Evolutionary conservation across 176 grass and related monocot species (phyloP).

Genomic region (Urochloa ruziziensis): DNA sequence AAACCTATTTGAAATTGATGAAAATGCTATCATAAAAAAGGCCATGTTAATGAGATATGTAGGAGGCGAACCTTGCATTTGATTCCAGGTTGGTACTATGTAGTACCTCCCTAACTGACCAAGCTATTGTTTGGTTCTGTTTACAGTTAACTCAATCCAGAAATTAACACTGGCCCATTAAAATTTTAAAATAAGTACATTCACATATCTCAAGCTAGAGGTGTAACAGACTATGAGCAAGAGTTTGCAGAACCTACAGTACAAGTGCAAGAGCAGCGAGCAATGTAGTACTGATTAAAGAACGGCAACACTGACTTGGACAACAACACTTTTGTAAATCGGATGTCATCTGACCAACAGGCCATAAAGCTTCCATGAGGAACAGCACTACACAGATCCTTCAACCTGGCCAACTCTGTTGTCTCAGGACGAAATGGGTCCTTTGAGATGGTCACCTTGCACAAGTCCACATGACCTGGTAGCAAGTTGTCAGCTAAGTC

Average conservation of each 20-base stretch:
- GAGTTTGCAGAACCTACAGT: neutral
- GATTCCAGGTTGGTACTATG: too few species aligned
- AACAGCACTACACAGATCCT: neutral
- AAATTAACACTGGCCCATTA: neutral
- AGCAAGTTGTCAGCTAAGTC: neutral
- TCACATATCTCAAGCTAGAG: neutral
- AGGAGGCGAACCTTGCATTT: too few species aligned
- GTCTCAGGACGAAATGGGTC: neutral
- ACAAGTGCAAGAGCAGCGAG: neutral
- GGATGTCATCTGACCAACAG: neutral
- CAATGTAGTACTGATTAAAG: neutral
- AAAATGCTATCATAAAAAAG: too few species aligned
- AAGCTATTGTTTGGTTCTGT: too few species aligned
- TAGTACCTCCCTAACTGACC: too few species aligned
- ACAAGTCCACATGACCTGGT: neutral
- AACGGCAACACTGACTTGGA: neutral
- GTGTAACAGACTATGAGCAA: neutral
- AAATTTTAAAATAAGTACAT: neutral
- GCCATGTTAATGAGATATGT: too few species aligned
- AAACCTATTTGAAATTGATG: too few species aligned
- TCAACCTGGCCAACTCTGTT: neutral
- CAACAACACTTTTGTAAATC: neutral
- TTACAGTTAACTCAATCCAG: too few species aligned
- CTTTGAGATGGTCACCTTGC: neutral
- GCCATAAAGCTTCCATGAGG: neutral